Evolutionary conservation across 2,329 filamentous ascomycete species (phyloP).

Genomic region (Ilyonectria sp.): DNA sequence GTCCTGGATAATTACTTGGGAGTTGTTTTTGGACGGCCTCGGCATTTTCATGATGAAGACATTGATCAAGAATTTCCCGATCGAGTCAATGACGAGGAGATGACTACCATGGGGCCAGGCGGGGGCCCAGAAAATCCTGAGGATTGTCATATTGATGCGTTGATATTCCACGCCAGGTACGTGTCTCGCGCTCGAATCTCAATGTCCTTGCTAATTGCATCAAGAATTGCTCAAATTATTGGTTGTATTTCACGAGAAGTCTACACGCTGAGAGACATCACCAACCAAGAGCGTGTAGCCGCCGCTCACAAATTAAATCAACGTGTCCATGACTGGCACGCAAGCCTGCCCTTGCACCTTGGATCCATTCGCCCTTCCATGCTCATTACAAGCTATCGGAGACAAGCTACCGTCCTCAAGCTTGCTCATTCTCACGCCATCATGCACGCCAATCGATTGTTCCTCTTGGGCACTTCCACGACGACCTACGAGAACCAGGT

Average conservation of each 20-base stretch:
- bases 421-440: constrained; percentile 69
- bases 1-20: constrained; percentile 75
- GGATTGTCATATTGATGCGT: constrained; percentile 67
- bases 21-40: constrained; percentile 73
- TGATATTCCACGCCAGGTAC: constrained; percentile 61
- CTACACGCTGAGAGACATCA: constrained; percentile 56
- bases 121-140: constrained; percentile 46
- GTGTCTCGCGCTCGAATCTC: accelerated
- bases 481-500: constrained; percentile 46
- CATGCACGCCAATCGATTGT: constrained; percentile 69
- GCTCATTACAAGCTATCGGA: constrained; percentile 61
- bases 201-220: background rate
- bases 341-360: constrained; percentile 59
- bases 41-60: constrained; percentile 74
- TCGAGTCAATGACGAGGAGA: constrained; percentile 69
- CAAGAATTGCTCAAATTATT: constrained; percentile 57
- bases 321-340: constrained; percentile 58
- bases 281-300: constrained; percentile 54
- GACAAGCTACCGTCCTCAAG: constrained; percentile 67
- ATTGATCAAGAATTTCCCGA: constrained; percentile 74
- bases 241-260: constrained; percentile 57
- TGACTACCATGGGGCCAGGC: constrained; percentile 60
- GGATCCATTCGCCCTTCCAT: constrained; percentile 61
- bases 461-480: constrained; percentile 58
- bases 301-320: constrained; percentile 56